Conservation (phyloP, 495 filamentous ascomycete species). For the Extremus antarcticus region DNA sequence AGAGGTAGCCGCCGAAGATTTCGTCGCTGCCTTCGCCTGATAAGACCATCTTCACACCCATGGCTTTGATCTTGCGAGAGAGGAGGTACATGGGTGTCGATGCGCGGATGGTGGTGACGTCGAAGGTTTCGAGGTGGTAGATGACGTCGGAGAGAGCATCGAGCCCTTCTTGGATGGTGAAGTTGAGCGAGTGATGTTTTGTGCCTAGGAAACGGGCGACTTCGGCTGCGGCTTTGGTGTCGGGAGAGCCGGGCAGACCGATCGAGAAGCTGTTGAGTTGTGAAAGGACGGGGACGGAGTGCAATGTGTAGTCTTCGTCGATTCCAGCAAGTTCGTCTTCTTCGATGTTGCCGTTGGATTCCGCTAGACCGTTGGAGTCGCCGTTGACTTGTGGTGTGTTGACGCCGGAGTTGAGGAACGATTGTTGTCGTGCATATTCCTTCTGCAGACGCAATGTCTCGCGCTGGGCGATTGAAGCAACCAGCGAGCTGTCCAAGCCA, state of each 20-base stretch:
- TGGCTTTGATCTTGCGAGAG: constrained; percentile 94
- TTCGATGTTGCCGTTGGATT: constrained; percentile 22
- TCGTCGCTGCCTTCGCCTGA: constrained; percentile 94
- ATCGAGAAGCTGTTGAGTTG: constrained; percentile 98
- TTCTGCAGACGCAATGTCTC: constrained; percentile 71
- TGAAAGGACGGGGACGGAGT: constrained; percentile 74
- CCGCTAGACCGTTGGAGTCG: constrained; percentile 32
- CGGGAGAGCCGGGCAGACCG: constrained; percentile 79
- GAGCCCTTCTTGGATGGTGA: constrained; percentile 92
- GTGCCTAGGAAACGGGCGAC: constrained; percentile 94
- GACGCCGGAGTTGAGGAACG: constrained; percentile 12
- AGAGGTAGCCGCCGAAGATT: constrained; percentile 96
- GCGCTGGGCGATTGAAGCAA: constrained; percentile 88
- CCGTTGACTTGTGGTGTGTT: constrained; percentile 28
- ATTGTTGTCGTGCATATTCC: constrained; percentile 24
- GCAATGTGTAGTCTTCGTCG: constrained; percentile 78
- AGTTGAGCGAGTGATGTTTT: constrained; percentile 94
- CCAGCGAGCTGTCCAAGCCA: constrained; percentile 88
- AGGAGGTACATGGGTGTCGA: constrained; percentile 98
- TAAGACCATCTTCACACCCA: constrained; percentile 98
- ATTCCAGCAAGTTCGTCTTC: constrained; percentile 77
- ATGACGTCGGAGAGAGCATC: constrained; percentile 95
- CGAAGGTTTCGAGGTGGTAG: constrained; percentile 92
- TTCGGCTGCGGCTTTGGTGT: constrained; percentile 76
- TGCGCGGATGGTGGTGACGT: constrained; percentile 96